These are phyloP conservation scores for Cryptococcus wingfieldii DNA, from an alignment of 1,284 basidiomycete species.

Conservation along the genomic window DNA sequence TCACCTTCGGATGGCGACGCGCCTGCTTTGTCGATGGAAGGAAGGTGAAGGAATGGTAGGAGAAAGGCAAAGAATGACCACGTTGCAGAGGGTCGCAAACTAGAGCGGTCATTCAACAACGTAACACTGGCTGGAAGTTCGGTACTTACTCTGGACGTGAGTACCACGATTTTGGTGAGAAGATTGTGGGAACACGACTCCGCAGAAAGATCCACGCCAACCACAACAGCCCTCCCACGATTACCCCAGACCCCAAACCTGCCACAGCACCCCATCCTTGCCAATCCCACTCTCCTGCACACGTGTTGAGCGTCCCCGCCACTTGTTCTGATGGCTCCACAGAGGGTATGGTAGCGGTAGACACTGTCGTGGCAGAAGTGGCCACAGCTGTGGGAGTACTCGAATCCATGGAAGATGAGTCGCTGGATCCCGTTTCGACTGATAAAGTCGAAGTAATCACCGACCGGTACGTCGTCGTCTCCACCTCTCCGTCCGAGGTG, in stretches of 20 bases:
- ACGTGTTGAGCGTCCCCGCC: slow-evolving; percentile 14
- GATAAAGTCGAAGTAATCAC: slow-evolving; percentile 1
- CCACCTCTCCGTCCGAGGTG: slow-evolving; percentile 1
- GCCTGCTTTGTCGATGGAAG: slow-evolving; percentile 54
- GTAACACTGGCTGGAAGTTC: background rate
- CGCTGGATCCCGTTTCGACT: background rate
- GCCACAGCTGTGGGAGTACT: background rate
- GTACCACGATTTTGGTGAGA: slow-evolving; percentile 31
- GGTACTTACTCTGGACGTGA: slow-evolving; percentile 26
- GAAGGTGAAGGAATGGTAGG: slow-evolving; percentile 63
- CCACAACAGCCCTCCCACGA: slow-evolving; percentile 31
- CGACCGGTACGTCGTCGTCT: slow-evolving; percentile 1
- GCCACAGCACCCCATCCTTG: slow-evolving; percentile 31
- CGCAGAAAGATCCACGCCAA: slow-evolving; percentile 26
- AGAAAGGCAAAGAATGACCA: slow-evolving; percentile 62
- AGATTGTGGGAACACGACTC: slow-evolving; percentile 17
- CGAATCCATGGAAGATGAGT: background rate
- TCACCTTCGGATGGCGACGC: slow-evolving; percentile 66
- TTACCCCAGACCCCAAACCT: slow-evolving; percentile 16
- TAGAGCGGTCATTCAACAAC: slow-evolving; percentile 29
- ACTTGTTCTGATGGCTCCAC: background rate
- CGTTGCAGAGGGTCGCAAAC: slow-evolving; percentile 62
- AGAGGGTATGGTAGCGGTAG: slow-evolving; percentile 2
- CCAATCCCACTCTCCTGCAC: slow-evolving; percentile 38
- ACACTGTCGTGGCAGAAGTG: slow-evolving; percentile 2